Base-by-base conservation (phyloP, 305 asterid genomes). In the Withania somnifera region DNA sequence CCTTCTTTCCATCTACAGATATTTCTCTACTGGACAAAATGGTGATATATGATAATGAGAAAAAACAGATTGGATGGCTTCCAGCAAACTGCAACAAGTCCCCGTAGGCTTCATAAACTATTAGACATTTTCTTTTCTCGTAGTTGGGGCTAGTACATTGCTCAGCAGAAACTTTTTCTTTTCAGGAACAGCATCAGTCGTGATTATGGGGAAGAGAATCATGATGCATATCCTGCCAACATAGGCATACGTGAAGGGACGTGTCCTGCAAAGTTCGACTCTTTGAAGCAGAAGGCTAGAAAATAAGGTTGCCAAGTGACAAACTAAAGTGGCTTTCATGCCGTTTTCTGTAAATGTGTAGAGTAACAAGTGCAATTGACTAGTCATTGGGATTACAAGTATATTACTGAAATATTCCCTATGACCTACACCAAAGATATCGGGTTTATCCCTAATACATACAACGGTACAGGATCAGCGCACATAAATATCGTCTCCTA, bases 11-110 rank as follows among this genome's bases (percentile, higher is more conserved):
- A 53, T 81, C 30, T 85, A 80, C 88, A 95, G 99, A 95, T 87
- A 87, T 92, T 36, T 95, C 95, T 28, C 77, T 95, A 63, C 97
- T 83, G 84, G 96, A 95, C 79, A 95, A 92, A 86, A 86, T n/a
- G 85, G 97, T 95, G 89, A 87, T 95, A 34, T 95, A 92, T 20
- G 97, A 95, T 71, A 91, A 95, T 32, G 97, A 95, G 91, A 91
- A 81, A 22, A 90, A 84, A 80, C 88, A n/a, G 67, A 83, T 95
- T 7, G 99, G 98, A 84, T 95, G 98, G 98, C 87, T 87, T 57
- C 84, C 90, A 15, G 95, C 95, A 14, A 91, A 91, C 91, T 94
- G 97, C 90, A 85, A 90, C 88, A 87, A 88, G 91, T 92, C n/a
- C n/a, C n/a, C n/a, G n/a, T 92, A 89, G 91, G 83, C 88, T 88